Evolutionary conservation across 1,284 basidiomycete genomes (phyloP).

Genomic region (Moniliophthora roreri): DNA sequence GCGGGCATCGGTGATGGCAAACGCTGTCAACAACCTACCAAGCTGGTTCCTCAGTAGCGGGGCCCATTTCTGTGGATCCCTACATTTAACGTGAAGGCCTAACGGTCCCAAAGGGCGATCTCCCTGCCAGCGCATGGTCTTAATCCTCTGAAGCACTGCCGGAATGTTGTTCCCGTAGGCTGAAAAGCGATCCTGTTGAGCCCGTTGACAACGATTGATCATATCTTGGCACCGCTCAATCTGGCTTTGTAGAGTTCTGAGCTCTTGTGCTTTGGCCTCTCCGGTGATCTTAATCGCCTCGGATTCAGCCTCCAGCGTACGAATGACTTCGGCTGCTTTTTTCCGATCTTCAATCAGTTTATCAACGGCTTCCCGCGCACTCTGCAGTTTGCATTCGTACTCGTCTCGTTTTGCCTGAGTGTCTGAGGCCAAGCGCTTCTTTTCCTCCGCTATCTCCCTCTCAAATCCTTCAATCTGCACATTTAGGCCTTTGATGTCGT

Average conservation of each 20-base stretch:
- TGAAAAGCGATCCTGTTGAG: conserved; percentile 55
- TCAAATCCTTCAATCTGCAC: conserved; percentile 49
- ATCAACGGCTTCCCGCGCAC: conserved; percentile 34
- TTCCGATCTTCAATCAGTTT: conserved; percentile 35
- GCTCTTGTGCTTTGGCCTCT: conserved; percentile 31
- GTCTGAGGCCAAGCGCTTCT: conserved; percentile 51
- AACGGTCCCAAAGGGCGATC: conserved; percentile 84
- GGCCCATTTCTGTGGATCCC: conserved; percentile 68
- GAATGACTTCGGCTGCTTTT: conserved; percentile 30
- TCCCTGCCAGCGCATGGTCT: conserved; percentile 60
- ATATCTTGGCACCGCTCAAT: conserved; percentile 34
- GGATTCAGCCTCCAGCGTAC: conserved; percentile 28
- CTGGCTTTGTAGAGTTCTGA: conserved; percentile 37
- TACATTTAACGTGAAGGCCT: conserved; percentile 79
- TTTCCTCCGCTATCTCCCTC: conserved; percentile 55
- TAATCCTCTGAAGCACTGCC: conserved; percentile 57
- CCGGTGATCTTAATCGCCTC: conserved; percentile 34
- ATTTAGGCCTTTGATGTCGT: conserved; percentile 38
- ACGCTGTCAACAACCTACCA: conserved; percentile 63
- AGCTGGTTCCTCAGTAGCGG: conserved; percentile 68
- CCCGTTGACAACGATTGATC: conserved; percentile 28
- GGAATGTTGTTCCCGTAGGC: conserved; percentile 68
- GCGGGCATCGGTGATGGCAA: conserved; percentile 72
- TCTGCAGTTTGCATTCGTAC: conserved; percentile 47
- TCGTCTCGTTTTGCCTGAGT: conserved; percentile 64